Evolutionary conservation across 345 rosid genomes (phyloP), one percentile per base, ranked within the genome.

Genomic region (Capsella bursapastoris): DNA sequence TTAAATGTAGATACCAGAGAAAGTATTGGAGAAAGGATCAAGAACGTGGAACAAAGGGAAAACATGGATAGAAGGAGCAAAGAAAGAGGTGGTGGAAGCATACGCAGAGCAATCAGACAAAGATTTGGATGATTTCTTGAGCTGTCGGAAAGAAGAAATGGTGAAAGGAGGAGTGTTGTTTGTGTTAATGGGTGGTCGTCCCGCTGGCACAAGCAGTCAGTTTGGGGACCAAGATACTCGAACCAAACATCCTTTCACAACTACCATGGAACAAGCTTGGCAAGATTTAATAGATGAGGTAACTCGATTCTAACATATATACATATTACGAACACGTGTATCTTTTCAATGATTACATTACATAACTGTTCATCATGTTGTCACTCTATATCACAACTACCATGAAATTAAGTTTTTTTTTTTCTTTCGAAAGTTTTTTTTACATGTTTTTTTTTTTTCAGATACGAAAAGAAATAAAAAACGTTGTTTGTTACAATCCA

Each of bases 241-340:
- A 44, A 85, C 78, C 22, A 84, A 87, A 79, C 90, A 87, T 68
- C 90, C 90, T 16, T 85, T 87, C 72, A 82, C 87, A 10, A 70
- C 73, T 43, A 78, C 88, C 70, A 80, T 87, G 90, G 88, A 87
- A 73, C 86, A 83, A 22, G 84, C 88, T 69, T 87, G 90, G 88
- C 86, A 83, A 79, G 90, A 87, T 74, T 64, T 87, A 15, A 22
- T 84, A 66, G 72, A 83, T 55, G 87, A 87, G 88, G 90, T 84
- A 80, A n/a, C 57, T 64, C 2, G 2, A 18, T 51, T 22, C 2
- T 22, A 22, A 35, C 28, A 57, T 15, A 48, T n/a, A 15, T 10
- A 35, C 8, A 45, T n/a, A 8, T 12, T 5, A 53, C 34, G 15
- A 16, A 52, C 56, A 52, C 47, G 55, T 59, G 62, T 67, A 22